A percentile compares a stretch with the other conserved stretches of the same genome.
phyloP scores from a whole-genome alignment of 2,329 filamentous ascomycete species.

The Fusarium tjaetaba region DNA sequence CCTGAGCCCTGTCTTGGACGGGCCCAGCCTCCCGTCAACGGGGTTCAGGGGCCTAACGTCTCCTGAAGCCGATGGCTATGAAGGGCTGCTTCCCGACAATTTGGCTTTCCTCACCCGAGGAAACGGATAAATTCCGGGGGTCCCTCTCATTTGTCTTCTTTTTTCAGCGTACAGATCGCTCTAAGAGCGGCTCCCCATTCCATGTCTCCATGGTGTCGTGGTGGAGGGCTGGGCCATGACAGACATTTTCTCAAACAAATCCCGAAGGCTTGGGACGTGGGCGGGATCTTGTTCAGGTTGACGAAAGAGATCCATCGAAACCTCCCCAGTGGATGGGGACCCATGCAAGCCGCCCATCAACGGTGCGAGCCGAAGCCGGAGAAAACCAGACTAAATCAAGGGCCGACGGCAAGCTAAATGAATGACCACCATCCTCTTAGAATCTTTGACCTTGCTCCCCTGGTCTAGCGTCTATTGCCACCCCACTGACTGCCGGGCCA shows the following conservation, averaged over 20 bases:
- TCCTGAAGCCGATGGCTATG: slow-evolving; percentile 7
- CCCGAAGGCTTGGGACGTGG: slow-evolving; percentile 46
- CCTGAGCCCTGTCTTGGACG: slow-evolving; percentile 27
- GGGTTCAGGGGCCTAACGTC: slow-evolving; percentile 25
- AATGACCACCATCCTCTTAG: slow-evolving; percentile 28
- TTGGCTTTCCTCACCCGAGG: slow-evolving; percentile 31
- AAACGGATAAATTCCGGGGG: slow-evolving; percentile 16
- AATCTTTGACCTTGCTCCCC: slow-evolving; percentile 31
- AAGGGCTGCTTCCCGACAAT: slow-evolving; percentile 27
- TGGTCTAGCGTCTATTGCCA: slow-evolving; percentile 37
- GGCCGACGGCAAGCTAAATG: slow-evolving; percentile 43
- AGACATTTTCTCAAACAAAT: slow-evolving; percentile 30
- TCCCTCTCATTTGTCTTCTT: slow-evolving; percentile 5
- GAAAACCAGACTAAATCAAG: slow-evolving; percentile 47
- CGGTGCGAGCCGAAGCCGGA: slow-evolving; percentile 53
- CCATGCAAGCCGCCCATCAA: slow-evolving; percentile 47
- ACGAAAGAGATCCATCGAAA: slow-evolving; percentile 38
- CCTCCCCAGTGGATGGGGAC: slow-evolving; percentile 37
- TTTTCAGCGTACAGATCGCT: slow-evolving; percentile 5
- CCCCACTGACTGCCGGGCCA: slow-evolving; percentile 34
- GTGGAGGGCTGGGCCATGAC: slow-evolving; percentile 31
- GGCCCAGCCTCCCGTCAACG: slow-evolving; percentile 30
- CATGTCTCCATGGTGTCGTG: slow-evolving; percentile 25
- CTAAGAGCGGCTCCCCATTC: slow-evolving; percentile 1
- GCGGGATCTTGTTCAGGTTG: slow-evolving; percentile 41